phyloP scores from a whole-genome alignment of 2,329 filamentous ascomycete species.

The Fusarium agapanthi region DNA sequence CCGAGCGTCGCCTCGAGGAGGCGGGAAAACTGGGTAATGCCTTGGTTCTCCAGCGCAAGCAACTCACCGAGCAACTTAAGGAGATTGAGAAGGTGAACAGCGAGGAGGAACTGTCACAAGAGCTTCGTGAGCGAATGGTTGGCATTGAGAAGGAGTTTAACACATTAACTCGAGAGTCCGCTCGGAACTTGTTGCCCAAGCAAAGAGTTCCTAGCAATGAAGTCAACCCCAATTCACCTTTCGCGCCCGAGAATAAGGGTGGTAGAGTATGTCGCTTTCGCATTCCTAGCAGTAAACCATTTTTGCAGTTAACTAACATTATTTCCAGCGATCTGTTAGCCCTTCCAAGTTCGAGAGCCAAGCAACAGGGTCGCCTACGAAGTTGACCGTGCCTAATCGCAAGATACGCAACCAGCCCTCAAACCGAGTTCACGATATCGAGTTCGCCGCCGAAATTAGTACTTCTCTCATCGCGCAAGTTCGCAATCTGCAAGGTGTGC shows the following conservation, averaged over 20 bases:
- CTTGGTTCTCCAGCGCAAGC: conserved; percentile 85
- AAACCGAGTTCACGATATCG: conserved; percentile 91
- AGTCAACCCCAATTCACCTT: conserved; percentile 60
- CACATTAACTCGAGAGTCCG: conserved; percentile 89
- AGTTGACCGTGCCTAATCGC: conserved; percentile 85
- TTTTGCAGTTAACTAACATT: conserved; percentile 14
- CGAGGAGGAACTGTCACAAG: conserved; percentile 81
- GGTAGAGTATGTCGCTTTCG: conserved; percentile 58
- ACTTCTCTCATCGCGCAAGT: conserved; percentile 95
- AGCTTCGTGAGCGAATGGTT: conserved; percentile 81
- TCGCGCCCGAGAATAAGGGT: conserved; percentile 60
- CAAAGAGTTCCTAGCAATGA: conserved; percentile 81
- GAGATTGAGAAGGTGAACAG: conserved; percentile 83
- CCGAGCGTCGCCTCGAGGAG: conserved; percentile 89
- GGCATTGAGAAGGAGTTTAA: conserved; percentile 96
- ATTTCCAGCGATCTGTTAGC: conserved; percentile 70
- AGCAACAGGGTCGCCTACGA: conserved; percentile 86
- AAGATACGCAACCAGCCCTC: conserved; percentile 90
- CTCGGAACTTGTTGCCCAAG: conserved; percentile 86
- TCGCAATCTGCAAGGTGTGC: conserved; percentile 83
- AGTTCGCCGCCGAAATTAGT: conserved; percentile 98
- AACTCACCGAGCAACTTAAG: conserved; percentile 81
- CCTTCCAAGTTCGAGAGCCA: conserved; percentile 85
- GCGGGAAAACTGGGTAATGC: conserved; percentile 89
- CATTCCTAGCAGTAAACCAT: not conserved